These are phyloP conservation scores for Atkinsonella texensis DNA, from an alignment of 2,329 filamentous ascomycete genomes.

Conservation along the genomic window DNA sequence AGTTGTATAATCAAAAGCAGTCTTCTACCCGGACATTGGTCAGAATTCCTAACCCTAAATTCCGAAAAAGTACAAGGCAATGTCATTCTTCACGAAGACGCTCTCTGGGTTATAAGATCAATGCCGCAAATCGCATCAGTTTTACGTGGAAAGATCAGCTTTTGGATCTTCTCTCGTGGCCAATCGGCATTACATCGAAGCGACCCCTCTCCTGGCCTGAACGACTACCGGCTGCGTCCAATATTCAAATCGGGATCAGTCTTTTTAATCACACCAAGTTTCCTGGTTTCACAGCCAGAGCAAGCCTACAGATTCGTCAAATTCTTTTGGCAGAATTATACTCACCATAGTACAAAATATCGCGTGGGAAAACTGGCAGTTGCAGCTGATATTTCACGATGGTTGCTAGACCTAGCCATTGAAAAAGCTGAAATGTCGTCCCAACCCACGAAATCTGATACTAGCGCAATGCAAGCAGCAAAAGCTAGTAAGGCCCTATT, in stretches of 20 bases:
- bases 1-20: constrained; percentile 31
- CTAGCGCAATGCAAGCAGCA: not conserved
- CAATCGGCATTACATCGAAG: constrained; percentile 2
- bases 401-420: constrained; percentile 16
- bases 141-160: constrained; percentile 20
- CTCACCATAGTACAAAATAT: constrained; percentile 4
- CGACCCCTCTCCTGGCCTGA: not conserved
- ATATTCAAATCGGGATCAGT: constrained; percentile 21
- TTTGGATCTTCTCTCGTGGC: constrained; percentile 25
- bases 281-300: constrained; percentile 25
- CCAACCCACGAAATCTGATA: not conserved
- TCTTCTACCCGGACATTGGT: constrained; percentile 33
- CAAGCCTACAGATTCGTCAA: constrained; percentile 23
- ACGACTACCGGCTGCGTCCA: constrained; percentile 15
- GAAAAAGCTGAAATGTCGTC: constrained; percentile 10
- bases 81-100: constrained; percentile 35
- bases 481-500: constrained; percentile 11
- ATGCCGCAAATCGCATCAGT: constrained; percentile 26
- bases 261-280: constrained; percentile 30
- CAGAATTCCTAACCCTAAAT: constrained; percentile 27
- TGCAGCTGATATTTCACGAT: constrained; percentile 17
- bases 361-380: constrained; percentile 17
- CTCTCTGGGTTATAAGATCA: constrained; percentile 23
- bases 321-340: constrained; percentile 20
- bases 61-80: constrained; percentile 14